These are phyloP conservation scores for Juncus inflexus DNA, from an alignment of 176 grass and related monocot species.

Conservation along the genomic window DNA sequence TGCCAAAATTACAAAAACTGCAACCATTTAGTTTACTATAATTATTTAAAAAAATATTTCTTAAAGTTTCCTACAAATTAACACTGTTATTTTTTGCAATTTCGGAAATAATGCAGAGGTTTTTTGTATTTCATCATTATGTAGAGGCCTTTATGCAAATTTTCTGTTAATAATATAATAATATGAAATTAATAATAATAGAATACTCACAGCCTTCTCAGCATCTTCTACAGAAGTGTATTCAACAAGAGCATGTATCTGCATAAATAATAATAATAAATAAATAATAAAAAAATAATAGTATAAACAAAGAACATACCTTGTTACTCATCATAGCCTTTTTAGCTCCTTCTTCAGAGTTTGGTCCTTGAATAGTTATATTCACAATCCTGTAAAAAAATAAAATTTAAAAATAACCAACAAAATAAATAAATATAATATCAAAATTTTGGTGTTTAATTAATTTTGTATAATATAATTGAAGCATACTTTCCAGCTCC, in stretches of 20 bases:
- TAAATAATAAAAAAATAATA: background rate
- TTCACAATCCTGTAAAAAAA: constrained; percentile 52
- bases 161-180: constrained; percentile 16
- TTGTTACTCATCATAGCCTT: constrained; percentile 57
- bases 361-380: constrained; percentile 62
- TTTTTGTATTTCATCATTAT: no score
- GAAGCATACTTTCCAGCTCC: constrained; percentile 63
- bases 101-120: no score
- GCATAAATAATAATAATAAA: constrained; percentile 18
- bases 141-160: no score
- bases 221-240: constrained; percentile 56
- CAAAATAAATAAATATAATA: constrained; percentile 5
- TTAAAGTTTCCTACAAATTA: no score
- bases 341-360: constrained; percentile 38
- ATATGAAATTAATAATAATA: constrained; percentile 2
- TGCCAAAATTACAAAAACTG: no score
- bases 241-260: constrained; percentile 82
- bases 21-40: no score
- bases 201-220: constrained; percentile 75
- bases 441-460: constrained; percentile 5
- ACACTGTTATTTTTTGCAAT: no score
- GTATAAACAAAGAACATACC: constrained; percentile 37
- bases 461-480: background rate
- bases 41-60: no score
- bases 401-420: constrained; percentile 16